phyloP scores from a whole-genome alignment of 352 stramenopile species.

The Hyaloperonospora brassicae region DNA sequence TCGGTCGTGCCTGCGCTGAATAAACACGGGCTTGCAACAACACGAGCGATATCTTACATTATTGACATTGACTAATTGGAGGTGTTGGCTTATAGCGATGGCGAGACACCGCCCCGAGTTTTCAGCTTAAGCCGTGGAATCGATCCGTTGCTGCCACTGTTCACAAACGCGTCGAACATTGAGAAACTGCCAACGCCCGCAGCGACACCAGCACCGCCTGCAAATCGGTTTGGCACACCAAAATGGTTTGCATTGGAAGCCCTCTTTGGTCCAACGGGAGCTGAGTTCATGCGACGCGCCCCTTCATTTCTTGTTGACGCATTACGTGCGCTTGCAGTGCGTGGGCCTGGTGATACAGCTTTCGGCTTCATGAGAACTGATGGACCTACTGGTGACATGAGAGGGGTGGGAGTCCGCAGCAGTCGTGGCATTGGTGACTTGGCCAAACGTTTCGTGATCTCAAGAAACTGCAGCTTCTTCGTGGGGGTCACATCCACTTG shows the following conservation, averaged over 20 bases:
- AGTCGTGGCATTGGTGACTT: conserved; percentile 38
- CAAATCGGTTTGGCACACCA: conserved; percentile 12
- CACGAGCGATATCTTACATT: conserved; percentile 22
- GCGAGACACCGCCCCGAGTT: conserved; percentile 15
- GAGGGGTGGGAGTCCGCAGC: conserved; percentile 26
- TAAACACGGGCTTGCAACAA: neutral
- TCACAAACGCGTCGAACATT: conserved; percentile 77
- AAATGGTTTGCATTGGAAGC: conserved; percentile 33
- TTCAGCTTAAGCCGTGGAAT: conserved; percentile 51
- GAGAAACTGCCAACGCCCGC: conserved; percentile 23
- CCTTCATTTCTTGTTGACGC: conserved; percentile 21
- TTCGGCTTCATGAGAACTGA: conserved; percentile 20
- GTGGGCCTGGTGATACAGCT: conserved; percentile 18
- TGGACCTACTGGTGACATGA: conserved; percentile 25
- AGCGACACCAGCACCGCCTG: conserved; percentile 14
- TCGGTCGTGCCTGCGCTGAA: neutral
- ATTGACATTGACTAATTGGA: conserved; percentile 9
- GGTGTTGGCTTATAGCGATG: conserved; percentile 18
- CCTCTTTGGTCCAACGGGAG: conserved; percentile 34
- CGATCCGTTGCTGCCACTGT: conserved; percentile 25
- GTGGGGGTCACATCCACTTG: conserved; percentile 21
- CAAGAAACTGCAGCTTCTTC: conserved; percentile 36
- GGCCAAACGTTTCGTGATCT: conserved; percentile 33
- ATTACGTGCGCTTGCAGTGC: conserved; percentile 10
- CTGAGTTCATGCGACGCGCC: conserved; percentile 35